A percentile compares a stretch with the other conserved stretches of the same genome.
Evolutionary conservation across 208 protist species (phyloP).

Genomic region (Trypanosoma lewisi): DNA sequence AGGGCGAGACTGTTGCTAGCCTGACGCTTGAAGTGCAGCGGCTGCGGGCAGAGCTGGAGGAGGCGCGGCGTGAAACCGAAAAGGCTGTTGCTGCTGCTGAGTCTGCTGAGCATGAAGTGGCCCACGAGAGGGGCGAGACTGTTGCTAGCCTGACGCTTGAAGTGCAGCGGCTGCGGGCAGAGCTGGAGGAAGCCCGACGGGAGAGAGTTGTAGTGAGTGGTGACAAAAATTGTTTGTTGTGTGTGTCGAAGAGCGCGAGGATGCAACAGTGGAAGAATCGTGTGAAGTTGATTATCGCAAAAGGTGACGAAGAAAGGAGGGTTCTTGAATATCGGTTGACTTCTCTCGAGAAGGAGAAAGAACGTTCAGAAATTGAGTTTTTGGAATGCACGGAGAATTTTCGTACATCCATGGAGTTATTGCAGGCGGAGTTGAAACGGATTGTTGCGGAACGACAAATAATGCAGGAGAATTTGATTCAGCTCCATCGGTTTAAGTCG

Average conservation of each 20-base stretch:
- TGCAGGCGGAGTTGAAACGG: conserved; percentile 8
- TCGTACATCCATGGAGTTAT: neutral
- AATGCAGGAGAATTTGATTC: neutral
- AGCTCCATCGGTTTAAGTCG: neutral
- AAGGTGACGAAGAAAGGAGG: conserved; percentile 1
- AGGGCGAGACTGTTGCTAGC: too few relatives aligned
- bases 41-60: too few relatives aligned
- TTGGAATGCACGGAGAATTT: conserved; percentile 3
- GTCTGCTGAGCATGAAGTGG: neutral
- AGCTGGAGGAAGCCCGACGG: conserved; percentile 18
- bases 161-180: conserved; percentile 12
- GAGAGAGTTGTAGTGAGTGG: conserved; percentile 7
- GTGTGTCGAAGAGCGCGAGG: neutral
- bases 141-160: neutral
- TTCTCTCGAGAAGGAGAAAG: neutral
- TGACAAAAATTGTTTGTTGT: neutral
- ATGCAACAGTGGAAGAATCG: conserved; percentile 20
- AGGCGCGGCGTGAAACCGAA: too few relatives aligned
- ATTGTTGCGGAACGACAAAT: neutral
- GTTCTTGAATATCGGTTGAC: conserved; percentile 7
- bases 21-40: too few relatives aligned
- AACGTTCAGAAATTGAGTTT: neutral
- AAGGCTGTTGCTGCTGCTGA: too few relatives aligned
- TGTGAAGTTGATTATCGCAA: conserved; percentile 16
- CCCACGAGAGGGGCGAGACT: conserved; percentile 10